These are phyloP conservation scores for Malassezia dermatis DNA, from an alignment of 1,284 basidiomycete genomes.

Conservation along the genomic window DNA sequence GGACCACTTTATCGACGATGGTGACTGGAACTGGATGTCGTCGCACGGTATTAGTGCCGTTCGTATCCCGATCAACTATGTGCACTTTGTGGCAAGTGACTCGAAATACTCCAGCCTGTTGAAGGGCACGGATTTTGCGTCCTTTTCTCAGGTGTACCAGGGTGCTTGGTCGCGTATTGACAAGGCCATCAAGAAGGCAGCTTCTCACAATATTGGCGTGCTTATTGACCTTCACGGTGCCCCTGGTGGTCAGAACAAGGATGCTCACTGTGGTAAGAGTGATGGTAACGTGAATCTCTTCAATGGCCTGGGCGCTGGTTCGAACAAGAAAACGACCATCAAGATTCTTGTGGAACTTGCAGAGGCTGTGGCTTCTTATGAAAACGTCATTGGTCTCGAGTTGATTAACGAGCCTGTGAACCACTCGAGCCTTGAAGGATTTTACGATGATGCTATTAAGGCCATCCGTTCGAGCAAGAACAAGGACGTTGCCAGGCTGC, in stretches of 20 bases:
- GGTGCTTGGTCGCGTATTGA: constrained; percentile 66
- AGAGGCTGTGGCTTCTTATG: constrained; percentile 48
- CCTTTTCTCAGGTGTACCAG: constrained; percentile 56
- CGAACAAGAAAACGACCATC: constrained; percentile 51
- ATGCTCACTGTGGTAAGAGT: constrained; percentile 46
- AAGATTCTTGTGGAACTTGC: constrained; percentile 56
- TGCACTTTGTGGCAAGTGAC: constrained; percentile 69
- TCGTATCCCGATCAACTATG: constrained; percentile 60
- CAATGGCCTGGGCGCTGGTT: constrained; percentile 32
- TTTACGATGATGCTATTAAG: constrained; percentile 53
- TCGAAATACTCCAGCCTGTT: constrained; percentile 55
- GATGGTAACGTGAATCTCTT: constrained; percentile 31
- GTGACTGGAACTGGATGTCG: constrained; percentile 56
- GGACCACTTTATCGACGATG: constrained; percentile 54
- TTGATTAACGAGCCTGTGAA: constrained; percentile 72
- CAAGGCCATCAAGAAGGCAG: constrained; percentile 60
- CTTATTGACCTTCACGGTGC: constrained; percentile 59
- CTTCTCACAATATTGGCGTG: constrained; percentile 62
- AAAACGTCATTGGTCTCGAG: constrained; percentile 69
- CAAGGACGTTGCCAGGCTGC: constrained; percentile 21
- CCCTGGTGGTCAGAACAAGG: constrained; percentile 55
- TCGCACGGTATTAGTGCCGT: constrained; percentile 70
- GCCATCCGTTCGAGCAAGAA: constrained; percentile 51
- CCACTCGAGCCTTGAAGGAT: constrained; percentile 23
- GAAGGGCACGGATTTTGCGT: constrained; percentile 62